Evolutionary conservation across 345 rosid species (phyloP).

Genomic region (Brassica juncea): DNA sequence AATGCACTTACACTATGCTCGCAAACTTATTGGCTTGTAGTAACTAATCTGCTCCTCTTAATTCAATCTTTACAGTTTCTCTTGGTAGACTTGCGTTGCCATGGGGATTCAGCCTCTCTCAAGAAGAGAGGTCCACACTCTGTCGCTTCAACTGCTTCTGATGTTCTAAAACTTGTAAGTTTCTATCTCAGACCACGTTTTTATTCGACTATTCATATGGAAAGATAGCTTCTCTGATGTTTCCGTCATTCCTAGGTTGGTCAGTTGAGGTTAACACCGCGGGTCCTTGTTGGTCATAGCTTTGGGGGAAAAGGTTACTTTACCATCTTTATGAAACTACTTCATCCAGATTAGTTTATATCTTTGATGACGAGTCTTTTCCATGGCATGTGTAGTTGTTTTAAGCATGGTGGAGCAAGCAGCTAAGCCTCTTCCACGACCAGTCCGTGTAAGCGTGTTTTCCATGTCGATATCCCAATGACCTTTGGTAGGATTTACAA

Average conservation of each 20-base stretch:
- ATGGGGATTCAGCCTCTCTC: slow-evolving; percentile 85
- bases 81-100: slow-evolving; percentile 88
- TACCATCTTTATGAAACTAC: background rate
- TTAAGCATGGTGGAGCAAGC: slow-evolving; percentile 98
- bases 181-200: background rate
- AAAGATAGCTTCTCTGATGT: background rate
- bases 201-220: background rate
- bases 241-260: slow-evolving; percentile 51
- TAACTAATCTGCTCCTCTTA: slow-evolving; percentile 8
- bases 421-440: slow-evolving; percentile 96
- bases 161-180: slow-evolving; percentile 79
- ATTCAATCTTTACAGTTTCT: slow-evolving; percentile 60
- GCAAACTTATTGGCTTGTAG: background rate
- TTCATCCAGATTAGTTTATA: background rate
- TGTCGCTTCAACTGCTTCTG: slow-evolving; percentile 84
- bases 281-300: slow-evolving; percentile 92
- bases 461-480: slow-evolving; percentile 9
- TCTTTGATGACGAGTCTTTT: slow-evolving; percentile 27
- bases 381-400: slow-evolving; percentile 59
- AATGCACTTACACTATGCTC: background rate
- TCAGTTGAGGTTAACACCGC: slow-evolving; percentile 78
- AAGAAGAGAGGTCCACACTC: slow-evolving; percentile 73
- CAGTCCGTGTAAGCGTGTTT: slow-evolving; percentile 63
- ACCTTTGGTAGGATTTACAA: background rate
- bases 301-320: slow-evolving; percentile 94